Evolutionary conservation across 2,329 filamentous ascomycete genomes (phyloP), one percentile per base, ranked within the genome.

Genomic region (Coniochaeta prunicola): DNA sequence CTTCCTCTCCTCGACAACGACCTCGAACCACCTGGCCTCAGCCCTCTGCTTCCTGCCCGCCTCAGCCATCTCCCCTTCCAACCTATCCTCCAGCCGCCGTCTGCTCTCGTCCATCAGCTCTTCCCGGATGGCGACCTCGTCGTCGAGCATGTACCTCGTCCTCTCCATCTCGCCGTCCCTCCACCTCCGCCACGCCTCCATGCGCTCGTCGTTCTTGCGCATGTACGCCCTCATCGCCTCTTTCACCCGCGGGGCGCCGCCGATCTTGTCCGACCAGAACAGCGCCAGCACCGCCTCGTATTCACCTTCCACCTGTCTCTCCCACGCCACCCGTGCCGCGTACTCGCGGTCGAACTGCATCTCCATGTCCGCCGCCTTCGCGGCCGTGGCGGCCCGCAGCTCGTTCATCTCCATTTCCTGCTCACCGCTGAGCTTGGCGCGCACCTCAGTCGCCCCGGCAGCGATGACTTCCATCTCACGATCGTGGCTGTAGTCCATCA

Each of bases 1-100:
- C 31, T 64, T 66, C 12, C 80, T 73, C 66, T 82, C 80, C 6
- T 72, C 66, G 5, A 76, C 62, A 3, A 82, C 75, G 45, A 74
- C 71, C 36, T 70, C 68, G 26, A 77, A 67, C 81, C 82, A 85
- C 59, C 68, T 71, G 59, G 71, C 67, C 70, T 84, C 80, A 0
- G 77, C 78, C 7, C 63, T 64, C 54, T 73, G 73, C 31, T 69
- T 71, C 56, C 63, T 69, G 40, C 62, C 60, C 26, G 74, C 66
- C 17, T 73, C 73, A 17, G 63, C 64, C 54, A 69, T 67, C 50
- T 68, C 68, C 19, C 69, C 67, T 1, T 67, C 64, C 12, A 66
- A 57, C 1, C 36, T 61, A 10, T 65, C 69, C 17, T 65, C 62
- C 26, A 74, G 60, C 19, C 72, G 67, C 31, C 65, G 62, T 57